phyloP scores from a whole-genome alignment of 73 alveolate species.

The Blepharisma japonicum region DNA sequence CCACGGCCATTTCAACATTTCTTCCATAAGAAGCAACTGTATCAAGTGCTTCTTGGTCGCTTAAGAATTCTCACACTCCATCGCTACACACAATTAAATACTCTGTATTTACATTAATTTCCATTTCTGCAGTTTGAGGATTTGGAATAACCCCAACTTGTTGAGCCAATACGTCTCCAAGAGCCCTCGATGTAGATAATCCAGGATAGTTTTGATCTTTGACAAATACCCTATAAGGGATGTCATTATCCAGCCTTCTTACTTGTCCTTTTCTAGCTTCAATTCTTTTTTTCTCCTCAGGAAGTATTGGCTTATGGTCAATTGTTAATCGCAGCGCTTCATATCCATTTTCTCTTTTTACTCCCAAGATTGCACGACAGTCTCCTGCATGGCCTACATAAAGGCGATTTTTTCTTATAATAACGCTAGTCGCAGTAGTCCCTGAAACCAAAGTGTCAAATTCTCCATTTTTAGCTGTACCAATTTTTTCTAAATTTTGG shows the following conservation, averaged over 20 bases:
- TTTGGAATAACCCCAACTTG: conserved; percentile 28
- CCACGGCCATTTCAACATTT: neutral
- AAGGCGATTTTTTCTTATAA: neutral
- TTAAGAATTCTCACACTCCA: conserved; percentile 22
- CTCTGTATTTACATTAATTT: neutral
- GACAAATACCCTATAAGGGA: conserved; percentile 85
- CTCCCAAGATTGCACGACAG: conserved; percentile 40
- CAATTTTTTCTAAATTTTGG: no score
- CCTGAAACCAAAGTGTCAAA: neutral
- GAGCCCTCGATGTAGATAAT: conserved; percentile 26
- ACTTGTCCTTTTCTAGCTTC: conserved; percentile 47
- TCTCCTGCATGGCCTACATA: conserved; percentile 58
- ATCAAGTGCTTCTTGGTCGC: conserved; percentile 16
- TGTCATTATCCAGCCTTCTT: conserved; percentile 51
- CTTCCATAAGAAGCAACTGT: neutral
- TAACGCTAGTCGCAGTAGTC: neutral
- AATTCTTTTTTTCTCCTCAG: conserved; percentile 63
- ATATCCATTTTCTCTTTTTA: neutral
- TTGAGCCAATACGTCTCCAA: conserved; percentile 28
- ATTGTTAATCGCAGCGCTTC: conserved; percentile 42
- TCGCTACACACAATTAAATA: neutral
- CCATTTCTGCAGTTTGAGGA: conserved; percentile 15
- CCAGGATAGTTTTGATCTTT: conserved; percentile 65
- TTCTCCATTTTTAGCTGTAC: no score
- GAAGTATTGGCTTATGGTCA: conserved; percentile 62